Evolutionary conservation across 148 eudicot genomes (phyloP).

Genomic region (Cornus suecica): DNA sequence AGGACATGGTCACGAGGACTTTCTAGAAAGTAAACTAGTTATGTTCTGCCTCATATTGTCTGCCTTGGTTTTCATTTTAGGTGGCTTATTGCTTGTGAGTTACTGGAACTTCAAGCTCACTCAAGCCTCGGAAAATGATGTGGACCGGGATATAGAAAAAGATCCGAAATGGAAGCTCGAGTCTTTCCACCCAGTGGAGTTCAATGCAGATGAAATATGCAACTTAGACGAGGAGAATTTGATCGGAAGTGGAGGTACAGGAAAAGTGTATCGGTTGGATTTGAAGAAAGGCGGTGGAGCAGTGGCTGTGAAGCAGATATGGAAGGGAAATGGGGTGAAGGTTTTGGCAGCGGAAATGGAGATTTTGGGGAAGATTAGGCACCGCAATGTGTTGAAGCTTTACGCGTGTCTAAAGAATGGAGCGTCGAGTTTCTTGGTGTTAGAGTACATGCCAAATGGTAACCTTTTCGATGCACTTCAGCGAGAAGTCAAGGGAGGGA

Average conservation of each 20-base stretch:
- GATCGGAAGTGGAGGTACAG: constrained; percentile 80
- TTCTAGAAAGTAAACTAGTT: constrained; percentile 26
- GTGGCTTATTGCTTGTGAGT: constrained; percentile 47
- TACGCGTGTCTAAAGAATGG: constrained; percentile 72
- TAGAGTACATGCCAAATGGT: constrained; percentile 86
- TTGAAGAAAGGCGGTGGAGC: constrained; percentile 50
- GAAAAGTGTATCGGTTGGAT: constrained; percentile 79
- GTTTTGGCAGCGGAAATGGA: constrained; percentile 64
- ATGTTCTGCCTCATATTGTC: constrained; percentile 44
- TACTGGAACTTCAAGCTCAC: constrained; percentile 49
- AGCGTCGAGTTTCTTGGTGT: constrained; percentile 62
- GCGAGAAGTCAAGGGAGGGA: constrained; percentile 40
- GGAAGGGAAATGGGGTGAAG: constrained; percentile 44
- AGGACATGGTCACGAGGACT: constrained; percentile 19
- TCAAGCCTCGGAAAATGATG: constrained; percentile 18
- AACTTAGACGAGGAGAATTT: constrained; percentile 53
- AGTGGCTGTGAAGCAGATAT: constrained; percentile 82
- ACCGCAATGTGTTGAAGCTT: constrained; percentile 73
- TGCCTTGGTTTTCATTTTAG: constrained; percentile 36
- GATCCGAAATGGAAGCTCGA: constrained; percentile 67
- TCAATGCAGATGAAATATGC: constrained; percentile 61
- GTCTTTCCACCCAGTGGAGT: constrained; percentile 63
- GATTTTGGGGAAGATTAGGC: constrained; percentile 77
- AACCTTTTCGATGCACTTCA: constrained; percentile 64
- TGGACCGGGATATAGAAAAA: constrained; percentile 28